Conservation (phyloP, 2,329 filamentous ascomycete genomes). For the Apiospora kogelbergensis region DNA sequence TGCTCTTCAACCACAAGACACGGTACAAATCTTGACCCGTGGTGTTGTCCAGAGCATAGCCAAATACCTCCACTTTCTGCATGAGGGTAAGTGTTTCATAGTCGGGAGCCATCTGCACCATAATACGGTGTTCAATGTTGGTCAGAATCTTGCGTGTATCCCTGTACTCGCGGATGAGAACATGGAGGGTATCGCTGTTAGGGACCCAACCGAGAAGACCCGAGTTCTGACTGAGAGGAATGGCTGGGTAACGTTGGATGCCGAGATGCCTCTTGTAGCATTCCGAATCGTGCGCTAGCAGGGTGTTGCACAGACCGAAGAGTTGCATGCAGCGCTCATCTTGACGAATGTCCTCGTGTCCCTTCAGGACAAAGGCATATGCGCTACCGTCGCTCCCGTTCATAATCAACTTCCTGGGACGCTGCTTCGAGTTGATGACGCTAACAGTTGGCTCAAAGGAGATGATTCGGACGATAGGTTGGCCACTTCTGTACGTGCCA, state of each 20-base stretch:
- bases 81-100: constrained; percentile 98
- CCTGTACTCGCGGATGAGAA: constrained; percentile 94
- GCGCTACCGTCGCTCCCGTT: constrained; percentile 84
- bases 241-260: constrained; percentile 95
- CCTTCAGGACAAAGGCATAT: constrained; percentile 91
- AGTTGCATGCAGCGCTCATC: constrained; percentile 99
- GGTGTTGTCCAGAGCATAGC: constrained; percentile 98
- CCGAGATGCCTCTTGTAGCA: constrained; percentile 96
- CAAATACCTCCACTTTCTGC: constrained; percentile 99
- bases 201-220: constrained; percentile 95
- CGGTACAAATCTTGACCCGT: constrained; percentile 98
- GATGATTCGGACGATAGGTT: constrained; percentile 78
- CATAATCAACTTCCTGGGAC: constrained; percentile 84
- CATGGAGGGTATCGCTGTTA: constrained; percentile 95
- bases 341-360: constrained; percentile 98
- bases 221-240: constrained; percentile 93
- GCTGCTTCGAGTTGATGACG: constrained; percentile 96
- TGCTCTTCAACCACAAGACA: constrained; percentile 97
- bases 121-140: constrained; percentile 99
- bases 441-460: constrained; percentile 88
- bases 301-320: constrained; percentile 95
- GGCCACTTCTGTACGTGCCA: constrained; percentile 82
- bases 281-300: constrained; percentile 90
- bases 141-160: constrained; percentile 96
- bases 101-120: constrained; percentile 99